These are phyloP conservation scores for Teratosphaeria destructans DNA, from an alignment of 2,329 filamentous ascomycete genomes.

Conservation along the genomic window DNA sequence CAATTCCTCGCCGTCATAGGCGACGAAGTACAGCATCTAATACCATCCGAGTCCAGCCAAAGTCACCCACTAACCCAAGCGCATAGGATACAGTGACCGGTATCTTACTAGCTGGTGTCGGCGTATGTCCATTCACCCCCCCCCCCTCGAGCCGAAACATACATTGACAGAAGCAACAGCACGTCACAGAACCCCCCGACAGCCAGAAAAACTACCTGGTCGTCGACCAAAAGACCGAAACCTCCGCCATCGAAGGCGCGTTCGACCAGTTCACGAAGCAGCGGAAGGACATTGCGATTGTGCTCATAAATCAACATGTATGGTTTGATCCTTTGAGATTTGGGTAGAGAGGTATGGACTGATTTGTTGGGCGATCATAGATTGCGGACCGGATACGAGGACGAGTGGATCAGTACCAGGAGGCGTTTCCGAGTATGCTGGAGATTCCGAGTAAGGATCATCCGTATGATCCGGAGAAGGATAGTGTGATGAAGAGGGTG, in stretches of 20 bases:
- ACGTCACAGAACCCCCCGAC: constrained; percentile 80
- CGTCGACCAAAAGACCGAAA: constrained; percentile 89
- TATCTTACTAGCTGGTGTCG: constrained; percentile 86
- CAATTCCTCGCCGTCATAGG: constrained; percentile 97
- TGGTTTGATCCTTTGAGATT: constrained; percentile 15
- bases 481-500: constrained; percentile 88
- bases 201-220: constrained; percentile 96
- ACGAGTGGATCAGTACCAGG: constrained; percentile 80
- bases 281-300: constrained; percentile 91
- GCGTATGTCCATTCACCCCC: constrained; percentile 47
- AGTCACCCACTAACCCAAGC: background rate
- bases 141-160: background rate
- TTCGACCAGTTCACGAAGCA: constrained; percentile 83
- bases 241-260: constrained; percentile 71
- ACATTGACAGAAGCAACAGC: constrained; percentile 41
- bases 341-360: background rate
- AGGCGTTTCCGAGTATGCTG: constrained; percentile 89
- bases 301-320: constrained; percentile 97
- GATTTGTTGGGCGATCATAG: constrained; percentile 36
- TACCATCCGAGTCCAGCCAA: background rate
- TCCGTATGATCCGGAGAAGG: constrained; percentile 97
- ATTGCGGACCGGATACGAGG: constrained; percentile 89
- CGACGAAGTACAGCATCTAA: constrained; percentile 58
- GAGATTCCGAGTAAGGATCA: constrained; percentile 99
- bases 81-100: constrained; percentile 87